Conservation (phyloP, 148 eudicot species). For the Rhododendron kiyosumense region DNA sequence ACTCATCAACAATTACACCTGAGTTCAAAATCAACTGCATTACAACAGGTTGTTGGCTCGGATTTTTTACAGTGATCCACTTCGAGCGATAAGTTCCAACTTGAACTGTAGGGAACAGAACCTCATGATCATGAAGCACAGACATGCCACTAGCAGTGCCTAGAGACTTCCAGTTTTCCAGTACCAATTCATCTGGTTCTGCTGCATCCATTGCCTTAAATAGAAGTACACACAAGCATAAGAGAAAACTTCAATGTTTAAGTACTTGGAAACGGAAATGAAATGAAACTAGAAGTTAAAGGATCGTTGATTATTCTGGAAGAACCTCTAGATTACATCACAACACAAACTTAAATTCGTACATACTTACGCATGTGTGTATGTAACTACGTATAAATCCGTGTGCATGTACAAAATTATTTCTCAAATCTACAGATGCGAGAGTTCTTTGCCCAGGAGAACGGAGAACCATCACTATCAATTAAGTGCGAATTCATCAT, state of each 20-base stretch:
- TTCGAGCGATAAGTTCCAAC: conserved; percentile 48
- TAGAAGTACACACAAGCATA: neutral
- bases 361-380: neutral
- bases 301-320: neutral
- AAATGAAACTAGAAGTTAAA: neutral
- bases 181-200: conserved; percentile 59
- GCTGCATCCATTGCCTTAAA: conserved; percentile 36
- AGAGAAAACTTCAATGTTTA: neutral
- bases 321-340: neutral
- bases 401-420: neutral
- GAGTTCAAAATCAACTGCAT: conserved; percentile 74
- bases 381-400: neutral
- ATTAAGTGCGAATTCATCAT: neutral
- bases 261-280: neutral
- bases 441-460: neutral
- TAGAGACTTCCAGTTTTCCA: conserved; percentile 60
- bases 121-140: conserved; percentile 48
- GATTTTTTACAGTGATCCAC: conserved; percentile 61
- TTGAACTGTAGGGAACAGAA: conserved; percentile 52
- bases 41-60: conserved; percentile 54
- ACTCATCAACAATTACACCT: conserved; percentile 43
- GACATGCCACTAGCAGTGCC: conserved; percentile 38
- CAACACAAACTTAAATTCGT: neutral
- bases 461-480: neutral
- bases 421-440: neutral